phyloP scores from a whole-genome alignment of 345 rosid species.

The Barbarea vulgaris region DNA sequence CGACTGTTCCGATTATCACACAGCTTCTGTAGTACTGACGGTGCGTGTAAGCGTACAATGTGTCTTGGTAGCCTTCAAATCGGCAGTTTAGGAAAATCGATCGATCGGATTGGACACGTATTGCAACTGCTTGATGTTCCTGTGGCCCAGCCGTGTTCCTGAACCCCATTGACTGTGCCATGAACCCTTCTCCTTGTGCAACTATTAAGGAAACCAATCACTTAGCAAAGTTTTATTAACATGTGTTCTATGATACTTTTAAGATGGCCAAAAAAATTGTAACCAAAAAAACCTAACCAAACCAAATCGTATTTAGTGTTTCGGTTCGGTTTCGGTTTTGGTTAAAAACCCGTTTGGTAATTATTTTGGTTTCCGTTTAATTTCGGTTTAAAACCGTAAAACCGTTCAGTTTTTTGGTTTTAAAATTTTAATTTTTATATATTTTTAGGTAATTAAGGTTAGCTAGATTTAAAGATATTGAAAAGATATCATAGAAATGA shows the following conservation, averaged over 20 bases:
- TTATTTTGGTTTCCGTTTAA: too few relatives aligned
- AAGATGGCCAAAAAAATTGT: too few relatives aligned
- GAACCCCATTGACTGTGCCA: slow-evolving; percentile 78
- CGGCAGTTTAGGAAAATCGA: slow-evolving; percentile 73
- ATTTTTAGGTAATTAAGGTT: too few relatives aligned
- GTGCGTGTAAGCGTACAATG: slow-evolving; percentile 71
- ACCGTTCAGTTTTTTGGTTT: too few relatives aligned
- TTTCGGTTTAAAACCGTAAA: too few relatives aligned
- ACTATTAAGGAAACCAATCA: slow-evolving; percentile 40
- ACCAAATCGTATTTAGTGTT: too few relatives aligned
- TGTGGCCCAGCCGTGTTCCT: slow-evolving; percentile 80
- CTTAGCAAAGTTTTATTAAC: not conserved
- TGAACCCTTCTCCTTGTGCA: slow-evolving; percentile 61
- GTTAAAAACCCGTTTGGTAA: too few relatives aligned
- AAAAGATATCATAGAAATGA: too few relatives aligned
- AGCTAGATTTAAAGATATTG: too few relatives aligned
- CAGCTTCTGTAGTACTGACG: slow-evolving; percentile 79
- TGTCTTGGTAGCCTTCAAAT: slow-evolving; percentile 81
- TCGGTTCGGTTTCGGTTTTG: too few relatives aligned
- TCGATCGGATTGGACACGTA: slow-evolving; percentile 60
- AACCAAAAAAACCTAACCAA: too few relatives aligned
- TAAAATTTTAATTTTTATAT: too few relatives aligned
- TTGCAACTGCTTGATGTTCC: slow-evolving; percentile 75
- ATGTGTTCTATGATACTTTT: not conserved
- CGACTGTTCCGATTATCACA: slow-evolving; percentile 64